Base-by-base conservation (phyloP, 2,329 filamentous ascomycete genomes). In the Penicillium paneum region DNA sequence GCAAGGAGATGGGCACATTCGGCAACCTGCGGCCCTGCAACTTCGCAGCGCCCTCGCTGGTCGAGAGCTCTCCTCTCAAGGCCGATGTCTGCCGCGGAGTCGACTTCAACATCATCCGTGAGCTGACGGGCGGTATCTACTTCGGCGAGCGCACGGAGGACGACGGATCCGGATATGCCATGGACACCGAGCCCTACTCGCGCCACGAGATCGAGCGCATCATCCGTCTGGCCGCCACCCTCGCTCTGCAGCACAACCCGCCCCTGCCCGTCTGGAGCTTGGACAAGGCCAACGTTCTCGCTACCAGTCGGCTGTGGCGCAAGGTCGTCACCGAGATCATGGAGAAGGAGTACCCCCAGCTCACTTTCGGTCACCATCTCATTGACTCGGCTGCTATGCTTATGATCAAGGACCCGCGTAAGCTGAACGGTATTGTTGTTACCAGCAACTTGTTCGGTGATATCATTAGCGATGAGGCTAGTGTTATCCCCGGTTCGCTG, bases 351-450 rank as follows among this genome's bases (percentile, higher is more conserved):
- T 97, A 95, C 78, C 91, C 93, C 3, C 84, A 93, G 72, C 76
- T 97, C 42, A 84, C 89, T 78, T 78, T 95, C 40, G 84, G 86
- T 62, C 93, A 96, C 74, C 92, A 97, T 73, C 83, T 97, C 47
- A 96, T 97, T 71, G 93, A 97, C 78, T 90, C 86, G 53, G 93
- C 93, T n/a, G 93, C 93, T 62, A 97, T 97, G 92, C 80, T 97
- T 65, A 91, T 97, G 88, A 84, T 97, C 70, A 97, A 96, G 86
- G 93, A 92, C 76, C 93, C 93, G 10, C 81, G 87, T 11, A 84
- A 85, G 21, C 81, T 97, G 49, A 97, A 97, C 72, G 94, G 93
- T 50, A 85, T 97, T 34, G 84, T 97, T 43, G 86, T 97, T 60
- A 96, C 92, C 12, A 92, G 88, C 79, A 99, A 97, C 75, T 73